Percentiles rank a stretch among this genome's conserved stretches.
These are phyloP conservation scores for Populus hybrid DNA, from an alignment of 441 rosid genomes.

Conservation along the genomic window DNA sequence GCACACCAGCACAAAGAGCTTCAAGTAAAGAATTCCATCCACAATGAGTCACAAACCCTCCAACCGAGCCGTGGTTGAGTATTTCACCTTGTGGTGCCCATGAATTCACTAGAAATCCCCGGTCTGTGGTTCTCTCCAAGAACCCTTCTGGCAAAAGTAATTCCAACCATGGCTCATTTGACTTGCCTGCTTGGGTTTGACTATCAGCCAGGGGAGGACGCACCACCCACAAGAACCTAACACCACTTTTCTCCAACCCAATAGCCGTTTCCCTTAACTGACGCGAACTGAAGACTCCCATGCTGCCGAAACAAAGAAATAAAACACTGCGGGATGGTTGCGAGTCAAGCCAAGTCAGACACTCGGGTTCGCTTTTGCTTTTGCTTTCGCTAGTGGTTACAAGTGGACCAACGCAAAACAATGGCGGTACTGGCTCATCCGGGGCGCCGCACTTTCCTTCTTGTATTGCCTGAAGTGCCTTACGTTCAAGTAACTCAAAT, in stretches of 20 bases:
- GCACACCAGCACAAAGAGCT: conserved; percentile 37
- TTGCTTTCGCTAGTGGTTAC: neutral
- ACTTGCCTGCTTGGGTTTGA: neutral
- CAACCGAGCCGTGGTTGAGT: conserved; percentile 29
- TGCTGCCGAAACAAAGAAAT: conserved; percentile 42
- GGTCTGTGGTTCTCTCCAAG: conserved; percentile 24
- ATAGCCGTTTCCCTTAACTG: conserved; percentile 41
- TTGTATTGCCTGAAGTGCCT: conserved; percentile 18
- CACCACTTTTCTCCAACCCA: conserved; percentile 39
- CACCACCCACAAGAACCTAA: conserved; percentile 42
- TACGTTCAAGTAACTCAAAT: conserved; percentile 34
- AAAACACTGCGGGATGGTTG: conserved; percentile 37
- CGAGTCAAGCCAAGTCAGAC: conserved; percentile 34
- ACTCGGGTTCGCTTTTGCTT: conserved; percentile 5
- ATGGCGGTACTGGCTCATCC: conserved; percentile 13
- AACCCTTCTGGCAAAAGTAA: conserved; percentile 36
- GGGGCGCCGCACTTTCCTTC: conserved; percentile 27
- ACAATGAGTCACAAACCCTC: conserved; percentile 41
- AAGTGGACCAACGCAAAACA: conserved; percentile 38
- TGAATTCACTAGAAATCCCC: conserved; percentile 25
- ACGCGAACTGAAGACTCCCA: conserved; percentile 23
- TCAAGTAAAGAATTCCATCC: conserved; percentile 45
- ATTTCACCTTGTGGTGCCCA: conserved; percentile 42
- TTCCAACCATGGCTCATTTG: neutral
- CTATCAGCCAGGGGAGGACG: conserved; percentile 14